phyloP scores from a whole-genome alignment of 768 basidiomycete species.

The Psilocybe sp. region DNA sequence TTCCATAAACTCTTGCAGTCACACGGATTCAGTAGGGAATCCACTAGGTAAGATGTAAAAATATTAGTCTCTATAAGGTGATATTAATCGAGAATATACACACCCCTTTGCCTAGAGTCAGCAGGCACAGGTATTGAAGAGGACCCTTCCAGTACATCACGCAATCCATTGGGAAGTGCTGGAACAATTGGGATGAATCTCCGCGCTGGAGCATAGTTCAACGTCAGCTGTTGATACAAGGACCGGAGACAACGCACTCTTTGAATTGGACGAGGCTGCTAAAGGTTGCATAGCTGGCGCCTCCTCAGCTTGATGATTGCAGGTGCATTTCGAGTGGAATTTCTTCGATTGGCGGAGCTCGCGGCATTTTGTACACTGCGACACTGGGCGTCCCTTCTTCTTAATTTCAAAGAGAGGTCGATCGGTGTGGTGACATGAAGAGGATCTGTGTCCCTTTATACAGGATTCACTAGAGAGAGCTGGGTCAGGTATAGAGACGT shows the following conservation, averaged over 20 bases:
- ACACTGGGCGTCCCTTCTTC: conserved; percentile 89
- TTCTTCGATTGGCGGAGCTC: conserved; percentile 77
- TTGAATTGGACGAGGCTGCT: conserved; percentile 33
- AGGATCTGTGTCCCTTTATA: conserved; percentile 93
- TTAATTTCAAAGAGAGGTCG: conserved; percentile 91
- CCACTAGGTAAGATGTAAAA: conserved; percentile 37
- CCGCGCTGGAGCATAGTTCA: conserved; percentile 41
- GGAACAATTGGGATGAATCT: conserved; percentile 72
- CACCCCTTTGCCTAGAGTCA: conserved; percentile 52
- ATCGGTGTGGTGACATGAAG: conserved; percentile 82
- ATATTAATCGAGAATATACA: conserved; percentile 1
- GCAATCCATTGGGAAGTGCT: conserved; percentile 71
- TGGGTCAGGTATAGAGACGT: conserved; percentile 2
- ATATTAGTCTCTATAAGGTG: conserved; percentile 4
- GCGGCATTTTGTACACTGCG: conserved; percentile 85
- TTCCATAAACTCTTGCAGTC: conserved; percentile 52
- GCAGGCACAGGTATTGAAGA: conserved; percentile 26
- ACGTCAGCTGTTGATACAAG: not conserved
- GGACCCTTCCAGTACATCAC: conserved; percentile 44
- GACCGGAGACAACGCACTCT: conserved; percentile 30
- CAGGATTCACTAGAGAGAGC: conserved; percentile 69
- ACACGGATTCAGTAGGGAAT: conserved; percentile 63
- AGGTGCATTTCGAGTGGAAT: conserved; percentile 81
- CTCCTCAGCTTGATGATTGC: conserved; percentile 42
- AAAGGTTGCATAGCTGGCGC: conserved; percentile 27